Percentiles rank a stretch among this genome's conserved stretches.
phyloP scores from a whole-genome alignment of 169 alveolate species.

The Eimeria mitis region DNA sequence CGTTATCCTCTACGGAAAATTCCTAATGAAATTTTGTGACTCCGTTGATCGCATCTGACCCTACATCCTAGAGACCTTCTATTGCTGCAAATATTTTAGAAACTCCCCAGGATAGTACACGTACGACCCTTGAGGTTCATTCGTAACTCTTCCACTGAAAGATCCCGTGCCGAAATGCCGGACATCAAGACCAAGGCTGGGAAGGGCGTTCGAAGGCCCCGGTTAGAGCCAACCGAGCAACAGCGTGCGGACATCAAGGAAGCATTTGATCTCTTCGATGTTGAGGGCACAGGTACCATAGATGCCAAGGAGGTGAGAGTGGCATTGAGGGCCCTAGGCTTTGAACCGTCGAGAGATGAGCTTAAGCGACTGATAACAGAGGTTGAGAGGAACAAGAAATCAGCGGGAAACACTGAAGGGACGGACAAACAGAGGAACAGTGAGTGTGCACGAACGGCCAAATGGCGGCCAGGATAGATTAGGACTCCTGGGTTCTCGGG shows the following conservation, averaged over 20 bases:
- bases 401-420: constrained; percentile 25
- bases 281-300: constrained; percentile 92
- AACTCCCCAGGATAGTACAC: background rate
- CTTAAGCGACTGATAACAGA: constrained; percentile 86
- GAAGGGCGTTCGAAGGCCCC: constrained; percentile 47
- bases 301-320: constrained; percentile 98
- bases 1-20: no score
- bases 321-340: constrained; percentile 99
- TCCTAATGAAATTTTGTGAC: no score
- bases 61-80: background rate
- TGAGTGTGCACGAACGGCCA: background rate
- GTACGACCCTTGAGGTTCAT: background rate
- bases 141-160: background rate
- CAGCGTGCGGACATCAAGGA: constrained; percentile 91
- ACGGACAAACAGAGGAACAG: constrained; percentile 49
- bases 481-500: background rate
- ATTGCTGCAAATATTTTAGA: background rate
- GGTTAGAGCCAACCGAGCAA: constrained; percentile 73
- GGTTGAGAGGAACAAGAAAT: constrained; percentile 80
- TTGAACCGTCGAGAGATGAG: constrained; percentile 98
- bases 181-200: constrained; percentile 16
- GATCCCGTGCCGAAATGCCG: constrained; percentile 15
- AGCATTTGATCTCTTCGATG: constrained; percentile 98
- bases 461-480: background rate
- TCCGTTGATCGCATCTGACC: background rate